phyloP scores from a whole-genome alignment of 1,139 yeast genomes.

The Geotrichum macrosporum region DNA sequence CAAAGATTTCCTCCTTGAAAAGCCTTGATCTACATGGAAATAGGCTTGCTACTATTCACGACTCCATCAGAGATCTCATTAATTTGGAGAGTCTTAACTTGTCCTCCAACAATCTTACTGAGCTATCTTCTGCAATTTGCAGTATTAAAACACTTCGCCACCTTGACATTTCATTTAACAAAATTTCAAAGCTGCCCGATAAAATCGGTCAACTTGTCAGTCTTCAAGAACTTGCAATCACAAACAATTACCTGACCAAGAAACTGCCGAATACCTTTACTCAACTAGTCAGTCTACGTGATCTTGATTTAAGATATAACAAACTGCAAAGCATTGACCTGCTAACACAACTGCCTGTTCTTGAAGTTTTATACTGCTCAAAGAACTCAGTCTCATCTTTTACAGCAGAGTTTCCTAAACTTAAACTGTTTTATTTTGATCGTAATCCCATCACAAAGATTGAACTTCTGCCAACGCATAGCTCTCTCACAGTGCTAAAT shows the following conservation, averaged over 20 bases:
- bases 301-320: constrained; percentile 77
- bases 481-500: constrained; percentile 65
- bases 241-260: constrained; percentile 65
- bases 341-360: constrained; percentile 56
- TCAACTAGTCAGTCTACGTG: constrained; percentile 54
- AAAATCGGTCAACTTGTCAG: constrained; percentile 55
- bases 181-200: constrained; percentile 56
- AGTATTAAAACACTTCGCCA: constrained; percentile 56
- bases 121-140: constrained; percentile 68
- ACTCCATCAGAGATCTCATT: constrained; percentile 52
- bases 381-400: constrained; percentile 75
- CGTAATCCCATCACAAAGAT: constrained; percentile 80
- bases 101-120: constrained; percentile 71
- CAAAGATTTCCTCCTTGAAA: constrained; percentile 30
- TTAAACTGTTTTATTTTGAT: constrained; percentile 47
- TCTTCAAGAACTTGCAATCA: constrained; percentile 65
- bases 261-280: constrained; percentile 53
- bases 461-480: constrained; percentile 53
- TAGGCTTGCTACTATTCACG: constrained; percentile 63
- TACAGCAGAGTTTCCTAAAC: constrained; percentile 43
- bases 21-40: constrained; percentile 56
- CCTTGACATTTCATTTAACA: constrained; percentile 80
- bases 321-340: constrained; percentile 60
- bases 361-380: constrained; percentile 70
- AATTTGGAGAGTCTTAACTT: constrained; percentile 61